Evolutionary conservation across 2,329 filamentous ascomycete species (phyloP).

Genomic region (Cercospora beticola): DNA sequence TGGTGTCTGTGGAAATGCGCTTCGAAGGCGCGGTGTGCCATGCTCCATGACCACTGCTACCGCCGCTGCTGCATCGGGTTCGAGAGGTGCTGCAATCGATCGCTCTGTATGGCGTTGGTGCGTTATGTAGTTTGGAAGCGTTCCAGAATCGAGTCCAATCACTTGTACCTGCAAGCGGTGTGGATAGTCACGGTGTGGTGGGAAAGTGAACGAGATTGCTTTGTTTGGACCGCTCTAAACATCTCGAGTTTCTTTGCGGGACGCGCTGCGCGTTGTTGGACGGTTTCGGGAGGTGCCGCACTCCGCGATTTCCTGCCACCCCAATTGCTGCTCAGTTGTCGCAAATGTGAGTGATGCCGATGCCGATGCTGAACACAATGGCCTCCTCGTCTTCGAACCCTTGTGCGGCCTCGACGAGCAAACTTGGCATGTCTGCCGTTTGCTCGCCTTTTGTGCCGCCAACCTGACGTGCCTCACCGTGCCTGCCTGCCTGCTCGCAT

Average conservation of each 20-base stretch:
- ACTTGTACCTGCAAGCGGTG: neutral
- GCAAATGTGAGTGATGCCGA: neutral
- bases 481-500: neutral
- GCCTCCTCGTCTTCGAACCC: neutral
- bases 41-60: slow-evolving; percentile 9
- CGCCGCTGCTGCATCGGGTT: neutral
- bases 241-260: slow-evolving; percentile 4
- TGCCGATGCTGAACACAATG: slow-evolving; percentile 3
- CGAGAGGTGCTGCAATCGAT: neutral
- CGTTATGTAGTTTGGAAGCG: neutral
- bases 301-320: neutral
- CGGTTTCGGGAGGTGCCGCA: too few relatives aligned
- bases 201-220: neutral
- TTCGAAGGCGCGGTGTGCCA: slow-evolving; percentile 75
- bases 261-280: neutral
- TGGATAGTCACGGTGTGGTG: neutral
- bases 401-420: slow-evolving; percentile 1
- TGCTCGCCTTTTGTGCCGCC: slow-evolving; percentile 12
- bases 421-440: slow-evolving; percentile 13
- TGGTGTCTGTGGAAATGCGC: slow-evolving; percentile 73
- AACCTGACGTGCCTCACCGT: slow-evolving; percentile 9
- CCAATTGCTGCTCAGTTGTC: neutral
- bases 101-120: neutral
- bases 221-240: slow-evolving; percentile 3
- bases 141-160: neutral